These are phyloP conservation scores for Solanum piurae DNA, from an alignment of 257 asterid genomes.

Conservation along the genomic window DNA sequence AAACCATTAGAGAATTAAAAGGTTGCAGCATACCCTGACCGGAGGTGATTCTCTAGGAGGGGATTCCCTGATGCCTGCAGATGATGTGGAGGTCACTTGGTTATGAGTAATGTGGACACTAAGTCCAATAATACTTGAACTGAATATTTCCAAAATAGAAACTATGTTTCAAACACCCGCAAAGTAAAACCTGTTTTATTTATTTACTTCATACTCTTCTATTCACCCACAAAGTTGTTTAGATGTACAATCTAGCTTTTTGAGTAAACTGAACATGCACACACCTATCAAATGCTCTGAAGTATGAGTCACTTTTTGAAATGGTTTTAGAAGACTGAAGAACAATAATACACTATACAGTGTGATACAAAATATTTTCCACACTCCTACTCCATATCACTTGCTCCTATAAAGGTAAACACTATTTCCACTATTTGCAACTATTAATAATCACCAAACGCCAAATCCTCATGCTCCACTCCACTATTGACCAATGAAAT, in stretches of 20 bases:
- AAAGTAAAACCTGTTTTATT: neutral
- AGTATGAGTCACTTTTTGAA: neutral
- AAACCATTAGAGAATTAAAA: neutral
- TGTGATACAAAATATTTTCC: neutral
- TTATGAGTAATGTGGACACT: neutral
- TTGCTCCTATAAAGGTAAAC: neutral
- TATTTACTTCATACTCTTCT: neutral
- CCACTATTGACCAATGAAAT: neutral
- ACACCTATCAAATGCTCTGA: neutral
- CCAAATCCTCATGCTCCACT: neutral
- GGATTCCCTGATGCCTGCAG: conserved; percentile 40
- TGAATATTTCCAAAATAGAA: neutral
- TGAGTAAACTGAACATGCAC: neutral
- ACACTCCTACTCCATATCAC: neutral
- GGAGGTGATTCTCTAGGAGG: conserved; percentile 35
- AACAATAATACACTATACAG: neutral
- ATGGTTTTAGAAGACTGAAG: neutral
- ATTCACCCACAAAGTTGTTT: neutral
- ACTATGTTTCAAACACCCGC: neutral
- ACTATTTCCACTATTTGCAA: neutral
- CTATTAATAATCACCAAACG: neutral
- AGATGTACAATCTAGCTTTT: neutral
- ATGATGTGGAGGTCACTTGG: conserved; percentile 6
- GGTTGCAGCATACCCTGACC: conserved; percentile 32
- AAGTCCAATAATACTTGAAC: neutral